Percentiles rank a stretch among this genome's conserved stretches.
phyloP scores from a whole-genome alignment of 306 rosid genomes.

The Crotalaria pallida region DNA sequence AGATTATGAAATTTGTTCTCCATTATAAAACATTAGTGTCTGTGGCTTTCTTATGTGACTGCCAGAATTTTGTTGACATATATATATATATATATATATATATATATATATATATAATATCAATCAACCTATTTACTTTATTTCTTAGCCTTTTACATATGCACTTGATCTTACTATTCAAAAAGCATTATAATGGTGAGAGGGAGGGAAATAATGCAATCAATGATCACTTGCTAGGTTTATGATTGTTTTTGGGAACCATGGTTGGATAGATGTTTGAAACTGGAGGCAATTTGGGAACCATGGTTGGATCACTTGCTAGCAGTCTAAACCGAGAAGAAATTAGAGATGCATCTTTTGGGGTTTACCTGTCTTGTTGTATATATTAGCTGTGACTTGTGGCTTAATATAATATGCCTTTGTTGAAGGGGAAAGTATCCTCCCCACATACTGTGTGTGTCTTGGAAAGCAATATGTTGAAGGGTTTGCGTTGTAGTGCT shows the following conservation, averaged over 20 bases:
- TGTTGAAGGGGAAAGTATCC: conserved; percentile 11
- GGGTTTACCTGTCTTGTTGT: background rate
- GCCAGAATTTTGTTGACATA: too few relatives aligned
- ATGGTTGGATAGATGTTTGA: background rate
- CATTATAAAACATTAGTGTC: too few relatives aligned
- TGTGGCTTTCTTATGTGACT: too few relatives aligned
- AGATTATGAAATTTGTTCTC: background rate
- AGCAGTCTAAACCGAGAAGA: background rate
- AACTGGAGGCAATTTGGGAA: background rate
- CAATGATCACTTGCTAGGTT: background rate
- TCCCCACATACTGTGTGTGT: background rate
- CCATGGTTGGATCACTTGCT: too few relatives aligned
- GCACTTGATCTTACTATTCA: background rate
- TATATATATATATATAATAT: background rate
- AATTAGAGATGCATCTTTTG: background rate
- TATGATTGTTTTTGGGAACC: background rate
- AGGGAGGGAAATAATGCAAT: background rate
- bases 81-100: too few relatives aligned
- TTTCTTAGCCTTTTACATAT: background rate
- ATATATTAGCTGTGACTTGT: background rate
- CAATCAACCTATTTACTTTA: background rate
- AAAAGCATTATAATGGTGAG: background rate
- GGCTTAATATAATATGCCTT: background rate
- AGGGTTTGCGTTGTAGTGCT: background rate
- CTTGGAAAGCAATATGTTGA: background rate